Base-by-base conservation (phyloP, 345 rosid genomes). In the Aquilaria yunnanensis region DNA sequence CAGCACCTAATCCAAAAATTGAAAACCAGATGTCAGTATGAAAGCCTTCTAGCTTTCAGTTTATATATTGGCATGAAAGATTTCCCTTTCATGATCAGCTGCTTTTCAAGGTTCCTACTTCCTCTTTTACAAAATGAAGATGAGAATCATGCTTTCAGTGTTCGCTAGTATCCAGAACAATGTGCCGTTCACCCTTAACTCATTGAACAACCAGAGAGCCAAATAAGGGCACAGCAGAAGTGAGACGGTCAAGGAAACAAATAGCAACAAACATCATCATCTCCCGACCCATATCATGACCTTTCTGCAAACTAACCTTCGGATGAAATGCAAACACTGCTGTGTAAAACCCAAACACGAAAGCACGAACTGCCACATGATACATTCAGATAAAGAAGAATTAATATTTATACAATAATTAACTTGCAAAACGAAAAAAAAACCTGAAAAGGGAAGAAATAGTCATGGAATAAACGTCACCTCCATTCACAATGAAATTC, bases 401-500 rank as follows among this genome's bases (percentile, higher is more conserved):
- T 12, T 30, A 9, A 29, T 30, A 47, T 5, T 47, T 2, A 32
- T 0, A 30, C 6, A 1, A 16, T 49, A 16, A 23, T 41, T 37
- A 52, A 53, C 51, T 51, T 52, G 12, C 13, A 16, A 51, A 63
- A 53, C 48, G 2, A 52, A 23, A 23, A 23, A 23, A 41, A 23
- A 14, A 12, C 12, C 37, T 9, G 4, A 32, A 23, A 23, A 9
- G 13, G 59, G 43, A 37, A 37, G 43, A 37, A 37, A 37, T 37
- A 37, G 43, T 37, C 43, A 37, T 37, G 43, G 9, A 0, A 5
- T 0, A 49, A 65, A 53, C 3, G 59, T 82, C 67, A 92, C 98
- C 98, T 86, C 98, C 98, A 77, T 92, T 92, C 67, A 92, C 98
- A 71, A 92, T 82, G 62, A 92, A 92, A 77, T 92, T 92, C 98